Percentiles rank a stretch among this genome's conserved stretches.
phyloP scores from a whole-genome alignment of 164 flowering plant species.

The Magnolia changhungtana region DNA sequence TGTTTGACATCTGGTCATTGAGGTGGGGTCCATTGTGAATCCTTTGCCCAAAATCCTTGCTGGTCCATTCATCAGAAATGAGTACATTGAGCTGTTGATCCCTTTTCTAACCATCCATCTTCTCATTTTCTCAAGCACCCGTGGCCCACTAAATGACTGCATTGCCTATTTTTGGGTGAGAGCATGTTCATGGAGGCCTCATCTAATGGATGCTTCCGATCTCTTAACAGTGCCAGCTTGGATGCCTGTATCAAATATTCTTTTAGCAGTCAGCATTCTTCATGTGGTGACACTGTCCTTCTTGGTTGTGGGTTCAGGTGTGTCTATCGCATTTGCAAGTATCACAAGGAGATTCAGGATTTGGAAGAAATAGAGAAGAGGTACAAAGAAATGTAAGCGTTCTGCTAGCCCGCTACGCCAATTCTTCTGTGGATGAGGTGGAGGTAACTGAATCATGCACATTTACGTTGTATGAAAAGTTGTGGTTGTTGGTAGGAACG shows the following conservation, averaged over 20 bases:
- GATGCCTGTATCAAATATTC: background rate
- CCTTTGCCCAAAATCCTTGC: background rate
- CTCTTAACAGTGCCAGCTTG: background rate
- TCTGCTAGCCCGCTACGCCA: background rate
- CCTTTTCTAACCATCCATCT: background rate
- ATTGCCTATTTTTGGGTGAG: background rate
- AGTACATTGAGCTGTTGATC: background rate
- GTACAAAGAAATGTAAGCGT: constrained; percentile 57
- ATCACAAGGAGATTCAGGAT: constrained; percentile 58
- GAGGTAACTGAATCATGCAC: background rate
- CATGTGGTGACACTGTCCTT: background rate
- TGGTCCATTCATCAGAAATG: background rate
- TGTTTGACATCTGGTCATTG: background rate
- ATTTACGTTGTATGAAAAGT: constrained; percentile 1
- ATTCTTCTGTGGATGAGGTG: background rate
- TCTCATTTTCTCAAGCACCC: background rate
- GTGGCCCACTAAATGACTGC: background rate
- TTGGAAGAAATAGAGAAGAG: constrained; percentile 86
- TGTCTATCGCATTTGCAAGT: constrained; percentile 66
- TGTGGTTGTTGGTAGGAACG: background rate
- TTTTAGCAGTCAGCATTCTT: background rate
- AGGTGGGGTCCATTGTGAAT: background rate
- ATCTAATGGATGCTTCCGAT: background rate
- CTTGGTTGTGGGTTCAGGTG: constrained; percentile 43
- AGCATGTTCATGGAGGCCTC: background rate